A percentile compares a stretch with the other conserved stretches of the same genome.
Conservation (phyloP, 2,329 filamentous ascomycete genomes). For the Myriosclerotinia curreyana region DNA sequence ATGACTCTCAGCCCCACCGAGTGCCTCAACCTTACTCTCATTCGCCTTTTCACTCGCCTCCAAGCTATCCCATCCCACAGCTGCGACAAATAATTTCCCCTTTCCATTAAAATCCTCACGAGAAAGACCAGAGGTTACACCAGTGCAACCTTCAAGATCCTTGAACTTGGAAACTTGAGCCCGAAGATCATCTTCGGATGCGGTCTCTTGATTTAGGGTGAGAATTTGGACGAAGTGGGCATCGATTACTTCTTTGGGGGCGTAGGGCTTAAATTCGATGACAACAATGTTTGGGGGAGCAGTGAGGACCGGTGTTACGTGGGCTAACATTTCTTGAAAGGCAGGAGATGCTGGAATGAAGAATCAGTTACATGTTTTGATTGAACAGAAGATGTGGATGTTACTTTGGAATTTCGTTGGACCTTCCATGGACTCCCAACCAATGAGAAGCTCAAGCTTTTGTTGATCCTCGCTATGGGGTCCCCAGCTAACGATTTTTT, state of each 20-base stretch:
- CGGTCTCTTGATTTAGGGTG: constrained; percentile 45
- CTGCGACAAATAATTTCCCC: neutral
- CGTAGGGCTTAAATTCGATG: constrained; percentile 36
- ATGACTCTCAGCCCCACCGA: neutral
- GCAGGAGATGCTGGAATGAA: neutral
- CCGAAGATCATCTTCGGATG: constrained; percentile 40
- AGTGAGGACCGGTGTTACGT: constrained; percentile 29
- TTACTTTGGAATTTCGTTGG: constrained; percentile 28
- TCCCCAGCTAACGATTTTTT: constrained; percentile 32
- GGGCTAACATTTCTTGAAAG: constrained; percentile 21
- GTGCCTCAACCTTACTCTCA: neutral
- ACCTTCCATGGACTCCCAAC: constrained; percentile 33
- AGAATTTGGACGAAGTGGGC: constrained; percentile 42
- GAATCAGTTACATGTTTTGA: neutral
- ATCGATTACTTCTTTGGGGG: constrained; percentile 36
- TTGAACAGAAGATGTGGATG: neutral
- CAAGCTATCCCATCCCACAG: constrained; percentile 9
- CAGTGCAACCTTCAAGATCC: constrained; percentile 33
- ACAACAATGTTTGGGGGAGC: constrained; percentile 31
- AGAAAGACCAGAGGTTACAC: constrained; percentile 25
- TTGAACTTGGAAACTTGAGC: constrained; percentile 30
- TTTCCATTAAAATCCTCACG: constrained; percentile 3
- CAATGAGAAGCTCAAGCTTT: constrained; percentile 35
- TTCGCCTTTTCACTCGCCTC: neutral
- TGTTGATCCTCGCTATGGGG: constrained; percentile 29